Evolutionary conservation across 1,284 basidiomycete species (phyloP), one percentile per base, ranked within the genome.

Genomic region (Lentinula novae-zelandiae): DNA sequence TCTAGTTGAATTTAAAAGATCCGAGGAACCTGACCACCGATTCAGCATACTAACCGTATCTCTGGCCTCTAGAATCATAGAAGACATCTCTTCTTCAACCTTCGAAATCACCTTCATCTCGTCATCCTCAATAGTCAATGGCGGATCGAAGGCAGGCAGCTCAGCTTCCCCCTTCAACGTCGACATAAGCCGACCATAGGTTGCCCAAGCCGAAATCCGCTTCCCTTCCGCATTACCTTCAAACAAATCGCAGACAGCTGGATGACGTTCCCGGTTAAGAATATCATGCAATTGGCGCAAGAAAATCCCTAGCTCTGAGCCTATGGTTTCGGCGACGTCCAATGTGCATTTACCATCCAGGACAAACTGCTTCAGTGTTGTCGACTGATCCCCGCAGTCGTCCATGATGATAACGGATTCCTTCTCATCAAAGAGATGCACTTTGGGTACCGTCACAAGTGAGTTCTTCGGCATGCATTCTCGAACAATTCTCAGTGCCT

Each of bases 361-460:
- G 67, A 86, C 71, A 36, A 81, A 72, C 6, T 77, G 70, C 68
- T 87, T 87, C 61, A 88, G 72, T 2, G 76, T 78, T 22, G 68
- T 63, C 15, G 72, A 65, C 6, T 67, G 64, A 34, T 66, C 68
- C 2, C 86, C 86, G 56, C 75, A 77, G 62, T 88, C 86, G 42
- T 85, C 81, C 78, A 87, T 86, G 67, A 88, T 77, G 38, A 87
- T 75, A 5, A 79, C 77, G 62, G 81, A 73, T 8, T 69, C 74
- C 17, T 71, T 69, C 20, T 77, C 70, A 65, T 88, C 86, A 66
- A 81, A 80, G 39, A 74, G 69, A 64, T 80, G 72, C 8, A 88
- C 72, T 8, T 62, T 66, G 0, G 86, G 85, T 1, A 82, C 78
- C 1, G 73, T 77, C 42, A 82, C 76, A 9, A 80, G 60, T 1